Base-by-base conservation (phyloP, 1,139 yeast species). In the Geotrichum histeridarum region DNA sequence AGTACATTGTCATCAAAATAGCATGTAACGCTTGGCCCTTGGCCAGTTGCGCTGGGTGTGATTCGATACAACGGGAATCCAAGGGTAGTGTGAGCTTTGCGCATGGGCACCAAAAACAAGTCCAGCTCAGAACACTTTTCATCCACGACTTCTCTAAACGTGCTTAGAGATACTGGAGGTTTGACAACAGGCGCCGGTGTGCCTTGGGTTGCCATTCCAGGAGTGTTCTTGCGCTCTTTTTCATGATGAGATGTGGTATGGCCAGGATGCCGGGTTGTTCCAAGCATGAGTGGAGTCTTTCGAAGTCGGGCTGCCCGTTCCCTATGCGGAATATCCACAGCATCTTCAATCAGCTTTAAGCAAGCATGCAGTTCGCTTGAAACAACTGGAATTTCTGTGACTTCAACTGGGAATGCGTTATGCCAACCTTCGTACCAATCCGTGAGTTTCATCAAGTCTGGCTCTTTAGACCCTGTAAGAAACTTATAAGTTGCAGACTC, bases 1-100 rank as follows among this genome's bases (percentile, higher is more conserved):
- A 79, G 58, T 0, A 78, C 77, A 57, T 80, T 81, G 46, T 76
- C 76, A 41, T 72, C 72, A 30, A 80, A 67, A 51, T 71, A 77
- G 39, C 72, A 68, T 12, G 60, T 35, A 0, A 75, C 76, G 7
- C 67, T 64, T 8, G 50, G 41, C 6, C 66, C 64, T 5, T 42
- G 36, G 0, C 74, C 73, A 2, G 54, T 56, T 1, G 71, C 61
- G 48, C 66, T 63, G 31, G 60, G 63, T 1, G 71, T 62, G 15
- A 77, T 65, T 32, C 67, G 67, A 61, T 72, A 73, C 27, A 74
- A 62, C 2, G 73, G 65, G 48, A 66, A 66, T 1, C 76, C 75
- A 8, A 72, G 60, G 8, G 60, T 54, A 8, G 63, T 65, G 39
- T 71, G 74, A 1, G 72, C 65, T 37, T 55, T 59, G 22, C 67